Conservation (phyloP, 192 early-diverging fungal species). For the Backusella westeae region DNA sequence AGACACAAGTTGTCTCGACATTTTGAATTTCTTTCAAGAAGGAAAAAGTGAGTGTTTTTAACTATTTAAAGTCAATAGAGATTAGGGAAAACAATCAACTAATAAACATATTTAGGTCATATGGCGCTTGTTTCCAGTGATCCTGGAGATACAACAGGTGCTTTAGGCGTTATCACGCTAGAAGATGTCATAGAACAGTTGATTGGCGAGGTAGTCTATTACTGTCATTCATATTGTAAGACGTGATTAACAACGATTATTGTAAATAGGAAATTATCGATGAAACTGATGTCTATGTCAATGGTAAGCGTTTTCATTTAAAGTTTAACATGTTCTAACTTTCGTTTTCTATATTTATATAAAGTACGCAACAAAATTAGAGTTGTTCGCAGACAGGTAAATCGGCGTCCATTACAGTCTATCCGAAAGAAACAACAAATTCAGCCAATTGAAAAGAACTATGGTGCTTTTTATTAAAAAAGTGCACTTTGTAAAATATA, state of each 20-base stretch:
- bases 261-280: constrained; percentile 16
- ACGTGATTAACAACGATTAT: background rate
- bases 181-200: constrained; percentile 83
- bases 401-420: background rate
- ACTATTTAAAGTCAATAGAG: background rate
- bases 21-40: constrained; percentile 80
- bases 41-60: constrained; percentile 51
- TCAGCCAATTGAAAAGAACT: background rate
- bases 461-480: constrained; percentile 7
- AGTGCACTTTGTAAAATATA: background rate
- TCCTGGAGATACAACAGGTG: constrained; percentile 45
- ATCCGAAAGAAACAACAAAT: background rate
- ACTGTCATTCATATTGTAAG: background rate
- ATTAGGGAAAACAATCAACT: background rate
- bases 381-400: constrained; percentile 47
- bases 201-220: constrained; percentile 47
- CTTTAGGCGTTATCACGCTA: constrained; percentile 70
- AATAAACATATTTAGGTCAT: constrained; percentile 41
- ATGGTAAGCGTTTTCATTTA: background rate
- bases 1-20: constrained; percentile 62
- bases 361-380: constrained; percentile 55
- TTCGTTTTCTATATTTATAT: background rate
- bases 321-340: background rate
- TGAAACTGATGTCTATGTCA: constrained; percentile 22
- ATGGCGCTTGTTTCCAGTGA: constrained; percentile 61